Evolutionary conservation across 2,329 filamentous ascomycete genomes (phyloP), one percentile per base, ranked within the genome.

Genomic region (Colletotrichum spinosum): DNA sequence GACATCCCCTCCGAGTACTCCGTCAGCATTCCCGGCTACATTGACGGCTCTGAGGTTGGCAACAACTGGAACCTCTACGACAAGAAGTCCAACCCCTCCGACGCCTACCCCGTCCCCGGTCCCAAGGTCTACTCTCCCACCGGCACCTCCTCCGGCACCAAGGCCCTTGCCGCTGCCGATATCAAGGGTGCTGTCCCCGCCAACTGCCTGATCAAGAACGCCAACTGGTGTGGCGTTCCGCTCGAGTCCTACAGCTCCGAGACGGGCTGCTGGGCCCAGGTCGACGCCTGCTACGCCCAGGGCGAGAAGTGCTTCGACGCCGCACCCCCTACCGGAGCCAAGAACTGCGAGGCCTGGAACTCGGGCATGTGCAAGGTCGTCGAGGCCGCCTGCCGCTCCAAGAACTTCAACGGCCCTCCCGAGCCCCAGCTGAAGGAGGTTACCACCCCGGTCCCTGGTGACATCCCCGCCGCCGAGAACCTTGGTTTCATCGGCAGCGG

Each of bases 141-240:
- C 6, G 53, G 59, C 6, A 61, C 69, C 44, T 59, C 60, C 8
- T 49, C 35, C 13, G 46, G 45, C 15, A 25, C 58, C 11, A 63
- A 65, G 33, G 46, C 60, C 4, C 60, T 50, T n/a, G 51, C 63
- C 39, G 53, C 59, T n/a, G 55, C 53, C 9, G 52, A 50, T 17
- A 25, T 69, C 9, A 79, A 83, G 45, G 88, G 88, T 11, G 75
- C 83, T 11, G 79, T 87, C 56, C 89, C 89, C 0, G 59, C 72
- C 2, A 78, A 81, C 70, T 91, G 87, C 72, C 79, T 92, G 42
- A 72, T 89, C 65, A 86, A 88, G 72, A 92, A 92, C 73, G 90
- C 80, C 64, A 92, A 93, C 79, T 93, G 90, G 90, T 92, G 89
- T 76, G 90, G 84, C 55, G 79, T 83, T 65, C 84, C 91, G 72